Evolutionary conservation across 139 green algal species (phyloP).

Genomic region (Picochlorum sp.): DNA sequence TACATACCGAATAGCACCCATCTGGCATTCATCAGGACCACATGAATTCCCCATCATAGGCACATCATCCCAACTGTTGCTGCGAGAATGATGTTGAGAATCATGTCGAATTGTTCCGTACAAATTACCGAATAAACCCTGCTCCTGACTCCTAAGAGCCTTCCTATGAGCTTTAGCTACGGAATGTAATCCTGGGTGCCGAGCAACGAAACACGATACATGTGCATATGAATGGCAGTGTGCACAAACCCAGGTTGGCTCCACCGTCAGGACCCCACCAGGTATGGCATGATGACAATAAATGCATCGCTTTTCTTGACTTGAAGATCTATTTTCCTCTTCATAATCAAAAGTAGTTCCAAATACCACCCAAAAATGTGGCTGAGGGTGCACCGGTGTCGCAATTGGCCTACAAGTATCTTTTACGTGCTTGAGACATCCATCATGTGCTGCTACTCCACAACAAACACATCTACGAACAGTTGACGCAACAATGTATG

Average conservation of each 20-base stretch:
- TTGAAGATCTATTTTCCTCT: background rate
- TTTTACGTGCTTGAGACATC: conserved; percentile 31
- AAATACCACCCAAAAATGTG: conserved; percentile 21
- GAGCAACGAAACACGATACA: conserved; percentile 44
- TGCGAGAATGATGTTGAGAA: too few species aligned
- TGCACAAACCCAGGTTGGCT: conserved; percentile 64
- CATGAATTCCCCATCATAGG: background rate
- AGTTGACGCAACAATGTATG: background rate
- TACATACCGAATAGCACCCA: conserved; percentile 1
- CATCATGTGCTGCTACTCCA: conserved; percentile 45
- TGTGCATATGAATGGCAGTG: conserved; percentile 51
- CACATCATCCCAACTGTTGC: too few species aligned
- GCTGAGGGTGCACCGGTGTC: conserved; percentile 26
- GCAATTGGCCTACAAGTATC: conserved; percentile 10
- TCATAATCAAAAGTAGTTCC: conserved; percentile 8
- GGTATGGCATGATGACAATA: conserved; percentile 45
- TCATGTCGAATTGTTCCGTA: too few species aligned
- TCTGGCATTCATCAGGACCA: background rate
- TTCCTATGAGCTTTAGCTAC: background rate
- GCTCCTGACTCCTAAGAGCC: background rate
- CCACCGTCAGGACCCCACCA: conserved; percentile 36
- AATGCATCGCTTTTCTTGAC: conserved; percentile 28
- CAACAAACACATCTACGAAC: conserved; percentile 48
- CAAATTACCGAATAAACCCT: background rate
- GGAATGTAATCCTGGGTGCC: conserved; percentile 17